Conservation (phyloP, 495 filamentous ascomycete species). For the Cenococcum geophilum region DNA sequence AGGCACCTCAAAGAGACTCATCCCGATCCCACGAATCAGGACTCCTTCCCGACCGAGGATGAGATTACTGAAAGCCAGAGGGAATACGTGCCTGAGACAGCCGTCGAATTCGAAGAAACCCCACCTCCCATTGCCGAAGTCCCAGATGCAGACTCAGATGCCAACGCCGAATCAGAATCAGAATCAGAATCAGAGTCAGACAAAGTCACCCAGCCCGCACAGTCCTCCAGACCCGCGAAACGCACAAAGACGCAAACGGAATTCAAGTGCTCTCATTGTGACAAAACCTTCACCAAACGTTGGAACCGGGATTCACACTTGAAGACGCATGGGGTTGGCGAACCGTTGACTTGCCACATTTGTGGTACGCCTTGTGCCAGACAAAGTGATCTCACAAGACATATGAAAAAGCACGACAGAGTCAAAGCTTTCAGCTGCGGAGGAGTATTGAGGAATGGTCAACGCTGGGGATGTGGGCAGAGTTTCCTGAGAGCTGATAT, state of each 20-base stretch:
- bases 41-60: neutral
- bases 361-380: neutral
- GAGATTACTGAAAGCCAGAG: neutral
- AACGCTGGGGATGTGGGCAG: slow-evolving; percentile 4
- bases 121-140: neutral
- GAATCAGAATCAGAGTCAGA: neutral
- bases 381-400: neutral
- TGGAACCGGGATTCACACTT: neutral
- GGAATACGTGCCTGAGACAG: neutral
- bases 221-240: neutral
- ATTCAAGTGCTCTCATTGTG: slow-evolving; percentile 1
- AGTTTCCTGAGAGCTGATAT: neutral
- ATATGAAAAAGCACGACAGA: neutral
- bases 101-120: neutral
- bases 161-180: neutral
- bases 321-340: neutral
- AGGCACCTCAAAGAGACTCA: slow-evolving; percentile 8
- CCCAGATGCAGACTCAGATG: neutral
- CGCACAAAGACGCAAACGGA: slow-evolving; percentile 1
- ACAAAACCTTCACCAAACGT: neutral
- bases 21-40: neutral
- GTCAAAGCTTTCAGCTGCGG: neutral
- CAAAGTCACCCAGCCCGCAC: neutral
- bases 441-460: neutral
- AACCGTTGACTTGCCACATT: neutral